Conservation (phyloP, 2,329 filamentous ascomycete species). For the Colletotrichum sp. region DNA sequence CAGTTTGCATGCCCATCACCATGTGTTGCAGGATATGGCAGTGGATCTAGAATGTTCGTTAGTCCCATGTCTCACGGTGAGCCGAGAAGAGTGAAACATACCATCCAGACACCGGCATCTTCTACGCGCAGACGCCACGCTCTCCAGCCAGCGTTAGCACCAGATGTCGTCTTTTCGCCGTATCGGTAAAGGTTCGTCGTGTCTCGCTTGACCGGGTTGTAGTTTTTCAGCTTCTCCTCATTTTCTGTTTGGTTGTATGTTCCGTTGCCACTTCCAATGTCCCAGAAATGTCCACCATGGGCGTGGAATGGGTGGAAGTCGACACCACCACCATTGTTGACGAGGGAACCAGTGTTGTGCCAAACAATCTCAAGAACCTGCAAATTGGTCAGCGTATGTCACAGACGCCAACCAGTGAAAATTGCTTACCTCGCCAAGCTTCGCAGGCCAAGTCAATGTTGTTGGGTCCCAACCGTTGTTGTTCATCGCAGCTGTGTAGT, state of each 20-base stretch:
- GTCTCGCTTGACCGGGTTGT: constrained; percentile 44
- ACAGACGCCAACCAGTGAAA: constrained; percentile 49
- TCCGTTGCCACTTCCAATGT: constrained; percentile 58
- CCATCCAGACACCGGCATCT: constrained; percentile 64
- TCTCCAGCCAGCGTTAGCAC: constrained; percentile 59
- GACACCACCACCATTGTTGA: constrained; percentile 40
- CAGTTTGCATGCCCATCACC: constrained; percentile 53
- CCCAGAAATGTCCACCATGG: constrained; percentile 60
- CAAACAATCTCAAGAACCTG: constrained; percentile 13
- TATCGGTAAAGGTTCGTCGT: constrained; percentile 64
- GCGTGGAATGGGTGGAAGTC: constrained; percentile 60
- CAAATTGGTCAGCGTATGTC: neutral
- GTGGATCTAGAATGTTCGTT: constrained; percentile 44
- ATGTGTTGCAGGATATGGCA: constrained; percentile 65
- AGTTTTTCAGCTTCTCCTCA: constrained; percentile 39
- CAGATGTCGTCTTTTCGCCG: constrained; percentile 38
- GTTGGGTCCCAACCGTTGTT: constrained; percentile 60
- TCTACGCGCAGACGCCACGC: constrained; percentile 59
- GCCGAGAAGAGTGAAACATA: neutral
- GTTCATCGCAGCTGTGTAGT: constrained; percentile 53
- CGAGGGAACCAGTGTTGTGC: constrained; percentile 16
- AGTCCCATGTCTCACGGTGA: neutral
- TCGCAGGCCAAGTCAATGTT: constrained; percentile 55
- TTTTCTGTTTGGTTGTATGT: constrained; percentile 55
- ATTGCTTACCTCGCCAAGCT: constrained; percentile 61